Evolutionary conservation across 768 basidiomycete species (phyloP).

Genomic region (Tulasnella sp.): DNA sequence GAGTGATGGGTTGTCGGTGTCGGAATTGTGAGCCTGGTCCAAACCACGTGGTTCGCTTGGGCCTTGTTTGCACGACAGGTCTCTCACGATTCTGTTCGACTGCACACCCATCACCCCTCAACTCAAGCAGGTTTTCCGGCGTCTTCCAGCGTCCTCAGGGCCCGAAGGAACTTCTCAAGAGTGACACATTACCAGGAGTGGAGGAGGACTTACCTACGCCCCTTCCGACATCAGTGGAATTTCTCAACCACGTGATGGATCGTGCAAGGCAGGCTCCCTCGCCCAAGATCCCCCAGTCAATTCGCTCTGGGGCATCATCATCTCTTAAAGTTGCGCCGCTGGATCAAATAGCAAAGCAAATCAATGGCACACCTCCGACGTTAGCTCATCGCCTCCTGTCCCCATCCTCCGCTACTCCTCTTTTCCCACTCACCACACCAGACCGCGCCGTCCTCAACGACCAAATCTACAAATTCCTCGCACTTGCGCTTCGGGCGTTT

Average conservation of each 20-base stretch:
- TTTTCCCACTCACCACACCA: slow-evolving; percentile 44
- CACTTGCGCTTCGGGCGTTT: slow-evolving; percentile 71
- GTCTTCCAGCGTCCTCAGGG: too few species aligned
- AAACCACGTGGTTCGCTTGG: too few species aligned
- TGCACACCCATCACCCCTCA: too few species aligned
- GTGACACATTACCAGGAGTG: too few species aligned
- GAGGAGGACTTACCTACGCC: background rate
- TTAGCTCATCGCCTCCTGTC: slow-evolving; percentile 62
- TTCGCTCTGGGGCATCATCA: slow-evolving; percentile 13
- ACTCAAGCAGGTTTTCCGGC: too few species aligned
- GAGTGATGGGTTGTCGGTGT: too few species aligned
- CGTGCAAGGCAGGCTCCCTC: background rate
- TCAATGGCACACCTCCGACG: slow-evolving; percentile 29
- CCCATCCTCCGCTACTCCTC: slow-evolving; percentile 45
- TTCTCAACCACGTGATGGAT: background rate
- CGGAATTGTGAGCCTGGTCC: too few species aligned
- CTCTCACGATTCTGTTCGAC: background rate
- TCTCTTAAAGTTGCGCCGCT: background rate
- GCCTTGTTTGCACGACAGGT: background rate
- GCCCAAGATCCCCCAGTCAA: background rate
- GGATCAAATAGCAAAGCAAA: background rate
- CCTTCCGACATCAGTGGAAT: background rate
- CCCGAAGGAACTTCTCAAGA: too few species aligned
- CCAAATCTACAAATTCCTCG: slow-evolving; percentile 74
- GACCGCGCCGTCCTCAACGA: slow-evolving; percentile 55